phyloP scores from a whole-genome alignment of 192 early-diverging fungal genomes.

The Blastocladiella britannica region DNA sequence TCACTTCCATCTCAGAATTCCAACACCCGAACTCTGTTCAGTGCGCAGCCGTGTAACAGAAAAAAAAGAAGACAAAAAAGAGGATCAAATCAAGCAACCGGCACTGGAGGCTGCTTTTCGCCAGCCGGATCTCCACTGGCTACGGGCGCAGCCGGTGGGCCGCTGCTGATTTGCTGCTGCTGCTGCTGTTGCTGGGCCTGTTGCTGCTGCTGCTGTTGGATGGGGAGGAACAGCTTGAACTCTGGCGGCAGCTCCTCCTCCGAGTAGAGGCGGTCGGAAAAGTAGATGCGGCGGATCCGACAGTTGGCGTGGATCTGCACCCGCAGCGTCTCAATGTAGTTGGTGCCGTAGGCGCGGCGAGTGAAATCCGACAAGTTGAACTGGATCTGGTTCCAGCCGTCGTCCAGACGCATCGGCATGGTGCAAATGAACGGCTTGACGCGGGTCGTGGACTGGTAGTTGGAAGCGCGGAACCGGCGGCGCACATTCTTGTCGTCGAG shows the following conservation, averaged over 20 bases:
- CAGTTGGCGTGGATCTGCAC: conserved; percentile 85
- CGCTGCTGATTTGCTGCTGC: too few relatives aligned
- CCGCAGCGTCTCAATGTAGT: conserved; percentile 65
- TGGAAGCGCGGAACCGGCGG: conserved; percentile 65
- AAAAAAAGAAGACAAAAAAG: too few relatives aligned
- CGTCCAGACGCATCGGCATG: conserved; percentile 80
- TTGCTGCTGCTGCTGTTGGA: conserved; percentile 23
- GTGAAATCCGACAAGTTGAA: conserved; percentile 76
- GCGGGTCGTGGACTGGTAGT: conserved; percentile 66
- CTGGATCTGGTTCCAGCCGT: conserved; percentile 90
- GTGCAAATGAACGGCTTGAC: conserved; percentile 73
- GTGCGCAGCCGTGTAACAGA: too few relatives aligned
- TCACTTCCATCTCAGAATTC: too few relatives aligned
- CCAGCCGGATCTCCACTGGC: too few relatives aligned
- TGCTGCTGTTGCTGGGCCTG: too few relatives aligned
- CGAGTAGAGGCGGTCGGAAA: conserved; percentile 70
- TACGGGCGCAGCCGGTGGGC: too few relatives aligned
- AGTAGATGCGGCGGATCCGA: conserved; percentile 67
- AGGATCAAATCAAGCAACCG: too few relatives aligned
- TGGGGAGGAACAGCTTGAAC: conserved; percentile 73
- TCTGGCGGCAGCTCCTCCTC: conserved; percentile 85
- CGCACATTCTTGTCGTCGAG: conserved; percentile 63
- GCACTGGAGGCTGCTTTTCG: too few relatives aligned
- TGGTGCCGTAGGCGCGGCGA: conserved; percentile 66
- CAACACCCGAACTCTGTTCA: too few relatives aligned